Percentiles rank a stretch among this genome's conserved stretches.
Conservation (phyloP, 2,329 filamentous ascomycete species). For the Raffaelea deltoideospora region DNA sequence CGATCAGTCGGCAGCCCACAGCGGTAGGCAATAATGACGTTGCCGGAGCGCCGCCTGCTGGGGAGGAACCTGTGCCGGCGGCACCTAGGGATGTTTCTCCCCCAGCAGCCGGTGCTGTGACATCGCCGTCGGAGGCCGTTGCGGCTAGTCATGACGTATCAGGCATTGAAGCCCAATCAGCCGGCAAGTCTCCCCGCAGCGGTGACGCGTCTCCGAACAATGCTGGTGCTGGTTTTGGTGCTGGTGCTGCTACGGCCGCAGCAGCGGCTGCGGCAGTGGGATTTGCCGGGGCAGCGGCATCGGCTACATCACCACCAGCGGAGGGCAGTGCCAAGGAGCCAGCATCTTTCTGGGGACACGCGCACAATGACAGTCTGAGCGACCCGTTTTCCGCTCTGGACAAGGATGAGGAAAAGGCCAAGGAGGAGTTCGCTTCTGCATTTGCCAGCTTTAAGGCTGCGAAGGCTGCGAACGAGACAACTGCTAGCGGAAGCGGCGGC, state of each 20-base stretch:
- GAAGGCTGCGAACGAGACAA: constrained; percentile 3
- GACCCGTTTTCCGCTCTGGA: constrained; percentile 40
- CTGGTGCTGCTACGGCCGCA: constrained; percentile 1
- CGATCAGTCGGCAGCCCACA: constrained; percentile 47
- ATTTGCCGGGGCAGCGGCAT: constrained; percentile 1
- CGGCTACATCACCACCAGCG: neutral
- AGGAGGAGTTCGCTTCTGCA: constrained; percentile 73
- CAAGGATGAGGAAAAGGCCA: constrained; percentile 35
- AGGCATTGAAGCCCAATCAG: too few species aligned
- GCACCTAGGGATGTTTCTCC: too few species aligned
- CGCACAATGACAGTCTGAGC: constrained; percentile 12
- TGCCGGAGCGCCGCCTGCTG: neutral
- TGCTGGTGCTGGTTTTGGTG: too few species aligned
- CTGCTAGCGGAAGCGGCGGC: constrained; percentile 25
- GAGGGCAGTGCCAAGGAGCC: constrained; percentile 1
- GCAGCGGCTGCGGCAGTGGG: constrained; percentile 1
- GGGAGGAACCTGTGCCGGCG: neutral
- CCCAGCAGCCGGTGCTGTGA: neutral
- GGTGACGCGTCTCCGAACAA: too few species aligned
- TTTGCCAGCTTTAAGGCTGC: constrained; percentile 57
- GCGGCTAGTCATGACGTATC: too few species aligned
- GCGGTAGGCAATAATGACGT: constrained; percentile 36
- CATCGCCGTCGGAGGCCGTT: neutral
- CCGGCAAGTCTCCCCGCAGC: too few species aligned
- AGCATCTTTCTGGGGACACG: constrained; percentile 8